Evolutionary conservation across 139 green algal genomes (phyloP), one percentile per base, ranked within the genome.

Genomic region (Klebsormidium nitens): DNA sequence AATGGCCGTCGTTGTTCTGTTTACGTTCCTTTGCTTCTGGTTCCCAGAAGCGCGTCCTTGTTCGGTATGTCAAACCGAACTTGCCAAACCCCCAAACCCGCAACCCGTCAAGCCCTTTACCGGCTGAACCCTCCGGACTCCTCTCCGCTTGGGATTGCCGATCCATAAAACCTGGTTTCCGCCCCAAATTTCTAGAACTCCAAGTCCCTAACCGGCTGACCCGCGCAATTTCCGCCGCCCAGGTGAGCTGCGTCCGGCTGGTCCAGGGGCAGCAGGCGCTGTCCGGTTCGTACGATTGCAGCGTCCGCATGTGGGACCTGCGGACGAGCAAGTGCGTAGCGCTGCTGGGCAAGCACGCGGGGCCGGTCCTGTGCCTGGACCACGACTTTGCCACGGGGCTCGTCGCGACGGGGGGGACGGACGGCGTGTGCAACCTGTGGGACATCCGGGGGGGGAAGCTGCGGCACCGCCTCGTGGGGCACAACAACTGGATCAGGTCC

Each of bases 401-500:
- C 34, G 42, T 71, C 14, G 64, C 34, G 5, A 28, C 44, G 1
- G 64, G 28, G 29, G 64, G 64, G 23, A 71, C 35, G 23, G 32
- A 69, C 61, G 40, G 56, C 29, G 46, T 36, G 19, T 72, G 57
- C 58, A 29, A 75, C 34, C 26, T 75, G 56, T 75, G 66, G 66
- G 66, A 75, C 31, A 29, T 69, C 28, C 39, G 66, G 19, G 66
- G n/a, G n/a, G 56, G 66, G 11, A 75, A 75, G 66, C 26, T 62
- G 59, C 55, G 66, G 40, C 58, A 74, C n/a, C 55, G 73, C 23
- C 59, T 71, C 6, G 42, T 44, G 28, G 66, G 66, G 6, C 66
- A 75, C 44, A 74, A 29, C 66, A 75, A 75, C 37, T 75, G 66
- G 66, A 73, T 75, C 40, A 55, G 66, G 66, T 75, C 17, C 23